Conservation (phyloP, 257 asterid species). For the Catharanthus roseus region DNA sequence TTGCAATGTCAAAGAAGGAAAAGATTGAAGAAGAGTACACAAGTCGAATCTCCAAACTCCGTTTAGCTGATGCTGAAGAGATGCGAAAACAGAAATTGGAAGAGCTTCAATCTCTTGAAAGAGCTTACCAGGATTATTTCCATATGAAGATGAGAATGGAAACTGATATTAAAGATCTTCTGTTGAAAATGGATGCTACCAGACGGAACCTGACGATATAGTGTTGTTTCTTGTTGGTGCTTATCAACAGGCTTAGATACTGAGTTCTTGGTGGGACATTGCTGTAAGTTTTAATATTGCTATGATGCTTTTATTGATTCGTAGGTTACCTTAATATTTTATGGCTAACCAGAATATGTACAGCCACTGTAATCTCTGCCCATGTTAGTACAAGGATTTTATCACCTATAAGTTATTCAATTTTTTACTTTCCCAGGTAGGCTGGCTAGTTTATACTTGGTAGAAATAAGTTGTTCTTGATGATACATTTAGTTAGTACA, state of each 20-base stretch:
- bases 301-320: constrained; percentile 3
- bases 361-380: constrained; percentile 32
- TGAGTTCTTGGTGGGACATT: background rate
- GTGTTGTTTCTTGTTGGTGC: too few relatives aligned
- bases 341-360: constrained; percentile 43
- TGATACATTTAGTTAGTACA: too few relatives aligned
- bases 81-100: constrained; percentile 80
- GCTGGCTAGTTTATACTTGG: too few relatives aligned
- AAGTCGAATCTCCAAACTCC: constrained; percentile 56
- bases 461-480: too few relatives aligned
- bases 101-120: constrained; percentile 67
- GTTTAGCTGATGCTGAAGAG: constrained; percentile 82
- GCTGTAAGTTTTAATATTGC: background rate
- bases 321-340: constrained; percentile 28
- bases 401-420: background rate
- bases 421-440: too few relatives aligned
- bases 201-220: constrained; percentile 61
- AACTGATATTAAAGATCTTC: constrained; percentile 72
- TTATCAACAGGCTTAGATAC: background rate
- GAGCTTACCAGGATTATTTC: constrained; percentile 71
- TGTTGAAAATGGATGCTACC: constrained; percentile 85
- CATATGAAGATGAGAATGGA: constrained; percentile 91
- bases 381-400: constrained; percentile 7
- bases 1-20: constrained; percentile 55
- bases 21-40: constrained; percentile 73